These are phyloP conservation scores for Tagetes erecta DNA, from an alignment of 129 eudicot genomes.

Conservation along the genomic window DNA sequence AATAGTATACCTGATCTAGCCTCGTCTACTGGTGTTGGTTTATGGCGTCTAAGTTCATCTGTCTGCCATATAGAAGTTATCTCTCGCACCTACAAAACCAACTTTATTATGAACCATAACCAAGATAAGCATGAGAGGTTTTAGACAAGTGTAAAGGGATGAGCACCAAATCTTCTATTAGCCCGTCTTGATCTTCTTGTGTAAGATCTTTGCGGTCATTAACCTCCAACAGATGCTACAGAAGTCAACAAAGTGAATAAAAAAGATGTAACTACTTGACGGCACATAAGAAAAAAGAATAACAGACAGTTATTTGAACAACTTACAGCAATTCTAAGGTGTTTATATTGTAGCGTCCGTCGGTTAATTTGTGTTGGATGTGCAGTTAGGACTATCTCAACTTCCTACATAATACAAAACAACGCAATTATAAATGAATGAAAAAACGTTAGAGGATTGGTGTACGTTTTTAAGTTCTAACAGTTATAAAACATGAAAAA, in stretches of 20 bases:
- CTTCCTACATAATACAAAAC: slow-evolving; percentile 46
- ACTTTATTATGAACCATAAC: slow-evolving; percentile 5
- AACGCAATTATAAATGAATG: neutral
- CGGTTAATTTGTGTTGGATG: slow-evolving; percentile 99
- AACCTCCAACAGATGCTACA: slow-evolving; percentile 88
- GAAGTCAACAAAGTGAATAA: neutral
- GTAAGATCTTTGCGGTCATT: slow-evolving; percentile 86
- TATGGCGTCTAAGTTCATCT: slow-evolving; percentile 97
- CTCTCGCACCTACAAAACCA: slow-evolving; percentile 76
- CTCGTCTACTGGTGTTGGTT: slow-evolving; percentile 97
- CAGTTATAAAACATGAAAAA: neutral
- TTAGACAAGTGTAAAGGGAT: neutral
- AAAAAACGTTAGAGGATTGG: neutral
- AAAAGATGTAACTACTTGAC: neutral
- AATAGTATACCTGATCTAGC: slow-evolving; percentile 84
- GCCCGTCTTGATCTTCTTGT: slow-evolving; percentile 83
- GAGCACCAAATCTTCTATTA: slow-evolving; percentile 89
- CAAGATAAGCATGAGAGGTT: neutral
- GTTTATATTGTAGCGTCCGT: slow-evolving; percentile 88
- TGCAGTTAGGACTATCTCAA: slow-evolving; percentile 96
- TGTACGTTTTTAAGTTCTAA: neutral
- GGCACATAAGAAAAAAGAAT: neutral
- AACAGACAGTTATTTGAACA: neutral
- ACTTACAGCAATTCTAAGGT: slow-evolving; percentile 81
- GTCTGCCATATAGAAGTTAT: slow-evolving; percentile 96